Conservation (phyloP, 495 filamentous ascomycete genomes). For the Cercophora sp. region DNA sequence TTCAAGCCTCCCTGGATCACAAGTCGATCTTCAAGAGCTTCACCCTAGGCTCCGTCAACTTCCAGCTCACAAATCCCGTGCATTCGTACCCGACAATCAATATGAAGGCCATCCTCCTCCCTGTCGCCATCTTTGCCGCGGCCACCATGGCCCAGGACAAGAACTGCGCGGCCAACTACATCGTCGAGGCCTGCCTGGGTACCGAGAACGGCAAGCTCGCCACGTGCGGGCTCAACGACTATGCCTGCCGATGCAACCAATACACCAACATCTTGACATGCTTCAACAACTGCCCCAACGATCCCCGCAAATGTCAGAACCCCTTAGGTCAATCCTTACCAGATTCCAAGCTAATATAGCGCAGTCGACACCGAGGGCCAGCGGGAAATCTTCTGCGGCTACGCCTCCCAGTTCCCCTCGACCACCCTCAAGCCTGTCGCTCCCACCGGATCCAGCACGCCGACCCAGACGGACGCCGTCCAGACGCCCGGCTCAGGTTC, state of each 20-base stretch:
- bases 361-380: slow-evolving; percentile 23
- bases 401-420: slow-evolving; percentile 33
- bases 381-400: slow-evolving; percentile 39
- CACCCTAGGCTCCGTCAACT: no score
- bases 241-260: slow-evolving; percentile 36
- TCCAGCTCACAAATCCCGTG: background rate
- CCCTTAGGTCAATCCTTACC: no score
- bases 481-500: background rate
- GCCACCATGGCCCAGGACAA: slow-evolving; percentile 27
- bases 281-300: slow-evolving; percentile 49
- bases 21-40: background rate
- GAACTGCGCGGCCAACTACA: slow-evolving; percentile 39
- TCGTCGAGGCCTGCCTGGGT: slow-evolving; percentile 41
- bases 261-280: slow-evolving; percentile 41
- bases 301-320: slow-evolving; percentile 26
- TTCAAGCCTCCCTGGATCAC: background rate
- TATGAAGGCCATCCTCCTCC: slow-evolving; percentile 36
- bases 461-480: slow-evolving; percentile 19
- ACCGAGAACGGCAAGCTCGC: slow-evolving; percentile 35
- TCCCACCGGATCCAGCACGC: background rate
- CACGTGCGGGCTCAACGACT: slow-evolving; percentile 34
- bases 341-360: background rate
- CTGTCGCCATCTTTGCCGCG: slow-evolving; percentile 29
- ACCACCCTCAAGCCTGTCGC: slow-evolving; percentile 14
- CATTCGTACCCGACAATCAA: slow-evolving; percentile 9